Base-by-base conservation (phyloP, 2,329 filamentous ascomycete species). In the Penicillium vulpinum region DNA sequence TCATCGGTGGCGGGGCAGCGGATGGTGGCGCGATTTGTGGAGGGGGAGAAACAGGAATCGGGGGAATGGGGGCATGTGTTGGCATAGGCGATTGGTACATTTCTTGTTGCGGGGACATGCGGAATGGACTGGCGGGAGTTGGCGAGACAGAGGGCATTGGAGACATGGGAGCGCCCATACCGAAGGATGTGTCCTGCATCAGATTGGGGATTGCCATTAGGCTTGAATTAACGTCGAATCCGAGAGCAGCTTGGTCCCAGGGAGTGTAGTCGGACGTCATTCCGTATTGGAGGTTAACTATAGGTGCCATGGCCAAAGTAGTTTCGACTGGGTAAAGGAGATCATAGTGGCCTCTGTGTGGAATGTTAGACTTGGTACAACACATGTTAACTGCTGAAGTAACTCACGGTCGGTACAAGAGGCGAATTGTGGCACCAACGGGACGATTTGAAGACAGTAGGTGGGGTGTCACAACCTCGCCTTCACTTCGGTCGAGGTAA, bases 401-500 rank as follows among this genome's bases (percentile, higher is more conserved):
- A 28, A 73, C 84, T 77, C 71, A 87, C 84, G 86, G 86, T 67
- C 86, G 79, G 68, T 88, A 88, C 24, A 88, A 78, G n/a, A 88
- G 75, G 61, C 83, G 79, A 79, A 95, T 71, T 78, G 87, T 83
- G 78, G 92, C 69, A 81, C 82, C 58, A 83, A 58, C 70, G 13
- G 72, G 65, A 16, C 63, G 58, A 38, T 67, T 66, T 9, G 70
- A 65, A 5, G 77, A 72, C 35, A 79, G 66, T 33, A 73, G 63
- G 61, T 80, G 77, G 9, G 74, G 78, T 60, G 71, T 96, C 67
- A 91, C 90, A 66, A 89, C 83, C 45, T 84, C 82, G 18, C 92
- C 92, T 44, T 86, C 81, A 67, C 90, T 96, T 65, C 91, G 86
- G 71, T 97, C 94, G 9, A 99, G 85, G 71, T 97, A 97, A 52